Conservation (phyloP, 2,329 filamentous ascomycete species). For the Neurospora sp. region DNA sequence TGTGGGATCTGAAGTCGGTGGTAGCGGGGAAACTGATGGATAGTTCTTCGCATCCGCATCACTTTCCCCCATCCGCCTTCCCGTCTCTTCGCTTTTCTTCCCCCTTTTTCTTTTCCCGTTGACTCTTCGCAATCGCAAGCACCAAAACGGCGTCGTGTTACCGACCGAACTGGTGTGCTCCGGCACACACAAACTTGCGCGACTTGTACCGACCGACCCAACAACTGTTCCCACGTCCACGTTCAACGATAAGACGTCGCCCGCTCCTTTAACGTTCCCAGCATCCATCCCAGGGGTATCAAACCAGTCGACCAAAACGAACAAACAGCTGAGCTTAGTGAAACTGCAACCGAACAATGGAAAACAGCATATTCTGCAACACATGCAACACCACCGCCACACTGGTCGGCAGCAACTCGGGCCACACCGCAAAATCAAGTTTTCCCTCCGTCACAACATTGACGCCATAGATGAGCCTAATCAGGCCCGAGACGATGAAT, state of each 20-base stretch:
- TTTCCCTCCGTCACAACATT: slow-evolving; percentile 56
- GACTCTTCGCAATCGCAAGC: background rate
- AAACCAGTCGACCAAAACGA: slow-evolving; percentile 2
- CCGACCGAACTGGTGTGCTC: background rate
- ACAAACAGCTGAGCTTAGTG: slow-evolving; percentile 20
- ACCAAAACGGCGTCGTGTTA: background rate
- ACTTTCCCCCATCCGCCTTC: background rate
- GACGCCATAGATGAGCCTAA: slow-evolving; percentile 48
- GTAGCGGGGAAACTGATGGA: background rate
- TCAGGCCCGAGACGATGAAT: slow-evolving; percentile 47
- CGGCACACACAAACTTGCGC: background rate
- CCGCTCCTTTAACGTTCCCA: background rate
- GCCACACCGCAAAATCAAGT: slow-evolving; percentile 55
- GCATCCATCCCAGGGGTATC: background rate
- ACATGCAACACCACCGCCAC: slow-evolving; percentile 59
- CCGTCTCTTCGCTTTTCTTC: background rate
- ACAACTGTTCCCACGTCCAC: background rate
- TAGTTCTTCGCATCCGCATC: background rate
- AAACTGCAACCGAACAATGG: slow-evolving; percentile 56
- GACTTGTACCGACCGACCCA: background rate
- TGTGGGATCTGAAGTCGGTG: background rate
- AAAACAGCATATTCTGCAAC: slow-evolving; percentile 63
- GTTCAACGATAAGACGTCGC: background rate
- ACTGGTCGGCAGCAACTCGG: slow-evolving; percentile 55
- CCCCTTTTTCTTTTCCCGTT: background rate